Percentiles rank a stretch among this genome's conserved stretches.
Evolutionary conservation across 2,329 filamentous ascomycete species (phyloP).

Genomic region (Alternaria rosae): DNA sequence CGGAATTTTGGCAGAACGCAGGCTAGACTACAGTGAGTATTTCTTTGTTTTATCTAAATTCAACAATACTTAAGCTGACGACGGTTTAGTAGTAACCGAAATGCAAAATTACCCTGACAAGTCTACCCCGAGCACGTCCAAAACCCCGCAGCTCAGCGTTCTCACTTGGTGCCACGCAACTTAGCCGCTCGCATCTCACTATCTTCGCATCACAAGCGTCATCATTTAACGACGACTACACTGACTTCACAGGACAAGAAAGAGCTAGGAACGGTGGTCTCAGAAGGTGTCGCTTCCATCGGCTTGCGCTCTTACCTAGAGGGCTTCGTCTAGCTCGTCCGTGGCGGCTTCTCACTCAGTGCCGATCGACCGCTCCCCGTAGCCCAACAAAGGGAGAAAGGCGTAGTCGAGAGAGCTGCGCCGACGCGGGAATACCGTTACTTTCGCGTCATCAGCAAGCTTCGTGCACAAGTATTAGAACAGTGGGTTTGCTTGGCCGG

Average conservation of each 20-base stretch:
- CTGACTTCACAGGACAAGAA: conserved; percentile 7
- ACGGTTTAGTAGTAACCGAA: conserved; percentile 23
- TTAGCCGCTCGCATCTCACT: conserved; percentile 6
- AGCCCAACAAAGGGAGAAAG: conserved; percentile 15
- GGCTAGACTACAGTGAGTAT: conserved; percentile 24
- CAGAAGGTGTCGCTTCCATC: not conserved
- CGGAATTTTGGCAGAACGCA: not conserved
- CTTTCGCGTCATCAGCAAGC: not conserved
- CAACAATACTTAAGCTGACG: conserved; percentile 21
- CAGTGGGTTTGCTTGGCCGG: conserved; percentile 13
- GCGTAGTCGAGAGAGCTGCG: conserved; percentile 5
- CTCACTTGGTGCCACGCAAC: conserved; percentile 18
- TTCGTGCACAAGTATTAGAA: conserved; percentile 5
- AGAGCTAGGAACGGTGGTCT: conserved; percentile 11
- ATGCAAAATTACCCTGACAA: conserved; percentile 20
- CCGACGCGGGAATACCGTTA: conserved; percentile 5
- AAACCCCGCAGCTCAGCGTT: conserved; percentile 20
- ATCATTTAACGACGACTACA: conserved; percentile 8
- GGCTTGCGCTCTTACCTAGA: conserved; percentile 18
- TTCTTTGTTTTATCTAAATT: not conserved
- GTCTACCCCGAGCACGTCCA: conserved; percentile 4
- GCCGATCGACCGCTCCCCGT: conserved; percentile 18
- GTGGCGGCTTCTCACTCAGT: conserved; percentile 19
- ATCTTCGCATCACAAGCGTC: conserved; percentile 5
- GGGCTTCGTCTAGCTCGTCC: conserved; percentile 16